A percentile compares a stretch with the other conserved stretches of the same genome.
Conservation (phyloP, 768 basidiomycete species). For the Punctularia strigosozonata region DNA sequence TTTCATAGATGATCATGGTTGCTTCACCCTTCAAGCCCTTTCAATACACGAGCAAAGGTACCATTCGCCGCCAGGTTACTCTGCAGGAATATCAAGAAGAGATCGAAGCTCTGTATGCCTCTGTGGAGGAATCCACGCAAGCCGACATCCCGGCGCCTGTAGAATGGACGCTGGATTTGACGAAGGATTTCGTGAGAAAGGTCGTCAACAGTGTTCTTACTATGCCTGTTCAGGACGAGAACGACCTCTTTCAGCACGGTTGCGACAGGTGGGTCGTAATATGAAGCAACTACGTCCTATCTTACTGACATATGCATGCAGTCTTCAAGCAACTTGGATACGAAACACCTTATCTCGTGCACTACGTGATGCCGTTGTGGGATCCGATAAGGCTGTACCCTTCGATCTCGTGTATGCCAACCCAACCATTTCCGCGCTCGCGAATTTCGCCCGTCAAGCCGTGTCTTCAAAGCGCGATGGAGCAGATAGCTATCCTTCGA, state of each 20-base stretch:
- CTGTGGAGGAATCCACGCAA: neutral
- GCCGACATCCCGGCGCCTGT: neutral
- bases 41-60: conserved; percentile 7
- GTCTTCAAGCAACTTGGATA: conserved; percentile 11
- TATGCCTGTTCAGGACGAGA: conserved; percentile 4
- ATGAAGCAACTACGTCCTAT: neutral
- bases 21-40: conserved; percentile 7
- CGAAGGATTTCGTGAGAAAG: conserved; percentile 1
- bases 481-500: conserved; percentile 6
- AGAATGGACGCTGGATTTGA: neutral
- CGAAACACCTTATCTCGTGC: conserved; percentile 8
- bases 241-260: conserved; percentile 10
- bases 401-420: conserved; percentile 23
- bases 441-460: conserved; percentile 9
- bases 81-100: conserved; percentile 6
- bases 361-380: neutral
- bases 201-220: neutral
- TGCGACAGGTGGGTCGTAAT: conserved; percentile 8
- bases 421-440: conserved; percentile 24
- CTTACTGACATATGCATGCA: conserved; percentile 1
- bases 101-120: conserved; percentile 8
- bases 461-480: conserved; percentile 8
- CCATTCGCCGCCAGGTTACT: conserved; percentile 5
- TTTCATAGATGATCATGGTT: conserved; percentile 6
- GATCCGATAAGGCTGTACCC: neutral